Evolutionary conservation across 345 rosid genomes (phyloP), one percentile per base, ranked within the genome.

Genomic region (Dovyalis caffra): DNA sequence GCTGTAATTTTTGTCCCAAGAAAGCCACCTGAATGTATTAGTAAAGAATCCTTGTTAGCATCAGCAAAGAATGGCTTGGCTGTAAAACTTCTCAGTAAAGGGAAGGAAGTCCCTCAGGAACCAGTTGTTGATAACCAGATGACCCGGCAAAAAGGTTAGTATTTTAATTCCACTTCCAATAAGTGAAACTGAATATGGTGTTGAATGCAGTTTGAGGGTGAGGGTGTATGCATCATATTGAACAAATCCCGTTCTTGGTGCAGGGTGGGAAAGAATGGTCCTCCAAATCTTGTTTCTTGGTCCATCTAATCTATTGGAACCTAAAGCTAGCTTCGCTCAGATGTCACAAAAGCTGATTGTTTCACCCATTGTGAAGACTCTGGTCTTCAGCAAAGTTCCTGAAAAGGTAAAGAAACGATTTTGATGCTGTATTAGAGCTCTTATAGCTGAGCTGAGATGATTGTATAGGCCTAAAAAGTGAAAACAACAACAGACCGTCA

Each of bases 181-280:
- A 23, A 1, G 4, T 1, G 67, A 25, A 76, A 28, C 23, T 7
- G 34, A 73, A 67, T 14, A 61, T 43, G 25, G 25, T 23, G 58
- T 33, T 65, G 56, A 25, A 62, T 76, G 68, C 69, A 66, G 37
- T 66, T 68, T 73, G 37, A 47, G 29, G 21, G 23, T 62, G 40
- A 70, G 62, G 8, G 23, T 57, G 1, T 43, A 14, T 43, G 18
- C 49, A 43, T 43, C 61, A 63, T 70, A 60, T 28, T 71, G 64
- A n/a, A n/a, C n/a, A 67, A 25, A 43, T 3, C 21, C 49, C 38
- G 28, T 76, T 78, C 16, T 66, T 74, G 35, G 31, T 86, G 85
- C 87, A 95, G 98, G 99, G 8, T 95, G 99, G 99, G 99, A 95
- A 82, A 90, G 99, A 87, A 92, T 92, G 98, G 99, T 95, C 71